Evolutionary conservation across 306 rosid genomes (phyloP).

Genomic region (Cucumis cinereus): DNA sequence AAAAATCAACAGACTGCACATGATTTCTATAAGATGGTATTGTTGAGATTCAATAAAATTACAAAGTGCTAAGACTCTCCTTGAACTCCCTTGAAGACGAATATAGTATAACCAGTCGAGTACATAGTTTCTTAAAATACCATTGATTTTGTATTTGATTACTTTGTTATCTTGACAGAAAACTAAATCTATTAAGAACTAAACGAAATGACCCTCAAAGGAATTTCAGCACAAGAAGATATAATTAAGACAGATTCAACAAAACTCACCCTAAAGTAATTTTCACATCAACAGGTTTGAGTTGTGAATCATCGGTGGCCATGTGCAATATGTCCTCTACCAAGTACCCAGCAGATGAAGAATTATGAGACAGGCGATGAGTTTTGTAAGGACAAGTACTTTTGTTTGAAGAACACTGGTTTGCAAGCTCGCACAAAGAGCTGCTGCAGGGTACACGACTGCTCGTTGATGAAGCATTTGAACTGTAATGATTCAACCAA

Average conservation of each 20-base stretch:
- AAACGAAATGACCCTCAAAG: not conserved
- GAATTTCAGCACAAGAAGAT: not conserved
- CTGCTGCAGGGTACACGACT: constrained; percentile 42
- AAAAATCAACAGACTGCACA: not conserved
- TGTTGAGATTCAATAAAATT: not conserved
- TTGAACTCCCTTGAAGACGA: not conserved
- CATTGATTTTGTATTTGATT: not conserved
- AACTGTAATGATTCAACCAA: constrained; percentile 45
- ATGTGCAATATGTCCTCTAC: constrained; percentile 77
- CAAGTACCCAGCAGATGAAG: constrained; percentile 59
- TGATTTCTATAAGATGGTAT: not conserved
- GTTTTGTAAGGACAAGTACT: constrained; percentile 39
- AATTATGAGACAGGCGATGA: constrained; percentile 34
- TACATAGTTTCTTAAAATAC: not conserved
- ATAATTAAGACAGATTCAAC: not conserved
- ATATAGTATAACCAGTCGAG: too few relatives aligned
- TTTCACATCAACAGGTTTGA: constrained; percentile 17
- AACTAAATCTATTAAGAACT: not conserved
- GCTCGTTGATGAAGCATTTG: constrained; percentile 52
- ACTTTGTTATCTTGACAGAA: not conserved
- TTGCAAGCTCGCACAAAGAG: constrained; percentile 29
- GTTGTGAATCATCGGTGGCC: constrained; percentile 33
- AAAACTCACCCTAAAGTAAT: constrained; percentile 60
- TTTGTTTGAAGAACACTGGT: constrained; percentile 35
- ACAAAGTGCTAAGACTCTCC: too few relatives aligned